A percentile compares a stretch with the other conserved stretches of the same genome.
Evolutionary conservation across 2,329 filamentous ascomycete genomes (phyloP).

Genomic region (Seiridium cupressi): DNA sequence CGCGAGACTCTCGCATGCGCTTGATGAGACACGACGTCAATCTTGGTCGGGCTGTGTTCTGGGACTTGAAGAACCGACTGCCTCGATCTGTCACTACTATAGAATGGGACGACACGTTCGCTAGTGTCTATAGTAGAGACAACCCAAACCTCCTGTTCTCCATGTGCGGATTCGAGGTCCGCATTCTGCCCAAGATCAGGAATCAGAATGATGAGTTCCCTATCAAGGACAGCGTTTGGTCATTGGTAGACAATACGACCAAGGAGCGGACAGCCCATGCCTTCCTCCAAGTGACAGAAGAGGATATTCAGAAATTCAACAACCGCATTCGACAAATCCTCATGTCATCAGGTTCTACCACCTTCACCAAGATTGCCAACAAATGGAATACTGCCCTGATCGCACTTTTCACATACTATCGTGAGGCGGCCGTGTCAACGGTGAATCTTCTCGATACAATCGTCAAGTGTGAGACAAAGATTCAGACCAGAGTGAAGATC

Average conservation of each 20-base stretch:
- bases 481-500: slow-evolving; percentile 98
- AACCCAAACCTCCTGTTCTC: slow-evolving; percentile 97
- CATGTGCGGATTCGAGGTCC: slow-evolving; percentile 97
- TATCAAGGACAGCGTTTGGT: slow-evolving; percentile 98
- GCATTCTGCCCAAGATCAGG: slow-evolving; percentile 90
- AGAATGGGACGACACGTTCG: slow-evolving; percentile 98
- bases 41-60: slow-evolving; percentile 94
- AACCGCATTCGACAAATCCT: slow-evolving; percentile 97
- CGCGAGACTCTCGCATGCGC: slow-evolving; percentile 94
- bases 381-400: slow-evolving; percentile 99
- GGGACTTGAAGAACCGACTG: slow-evolving; percentile 96
- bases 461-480: slow-evolving; percentile 99
- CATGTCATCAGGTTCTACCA: slow-evolving; percentile 99
- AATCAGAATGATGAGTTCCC: slow-evolving; percentile 97
- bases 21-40: slow-evolving; percentile 99
- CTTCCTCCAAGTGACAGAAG: slow-evolving; percentile 95
- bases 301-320: slow-evolving; percentile 98
- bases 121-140: slow-evolving; percentile 95
- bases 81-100: slow-evolving; percentile 95
- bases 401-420: slow-evolving; percentile 96
- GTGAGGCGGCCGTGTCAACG: slow-evolving; percentile 94
- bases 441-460: slow-evolving; percentile 94
- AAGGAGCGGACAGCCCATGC: slow-evolving; percentile 97
- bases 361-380: slow-evolving; percentile 99
- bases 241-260: slow-evolving; percentile 89